Evolutionary conservation across 257 asterid genomes (phyloP), one percentile per base, ranked within the genome.

Genomic region (Solanum neorickii): DNA sequence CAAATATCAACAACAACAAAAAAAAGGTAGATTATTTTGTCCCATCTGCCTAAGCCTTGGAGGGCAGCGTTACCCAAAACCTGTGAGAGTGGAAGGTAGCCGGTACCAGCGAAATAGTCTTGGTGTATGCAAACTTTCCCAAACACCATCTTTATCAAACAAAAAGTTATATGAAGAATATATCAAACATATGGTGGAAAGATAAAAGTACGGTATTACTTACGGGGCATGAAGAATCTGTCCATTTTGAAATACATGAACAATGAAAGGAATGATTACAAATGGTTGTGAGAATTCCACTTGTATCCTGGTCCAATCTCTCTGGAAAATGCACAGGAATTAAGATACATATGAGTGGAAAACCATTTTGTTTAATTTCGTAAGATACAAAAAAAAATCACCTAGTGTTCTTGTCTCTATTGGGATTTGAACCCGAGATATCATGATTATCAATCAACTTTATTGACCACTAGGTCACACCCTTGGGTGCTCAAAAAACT

Each of bases 251-350:
- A 87, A 97, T 97, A 89, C 99, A 96, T 66, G 99, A 97, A 92
- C 99, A 95, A 93, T 97, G 99, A 90, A 97, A 97, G 87, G 99
- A 96, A 90, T 97, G 99, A 91, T 96, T 96, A 93, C 99, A 96
- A 89, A 97, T 95, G 74, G 99, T 97, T 13, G 94, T 96, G 47
- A 97, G 97, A 89, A 92, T 97, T 88, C 98, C 99, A 91, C 95
- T 94, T 9, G 94, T 90, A 82, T 95, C 98, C 90, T 93, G 98
- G 90, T 95, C 99, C 84, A 97, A 90, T 85, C 96, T 93, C 89
- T 97, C 99, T 97, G 98, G 94, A 91, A 86, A 87, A 75, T 86
- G 77, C 52, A 82, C 82, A 86, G 25, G 35, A 76, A 88, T 82
- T 85, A 56, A 87, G 82, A 49, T 52, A 16, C 84, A 31, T 47